Conservation (phyloP, 2,329 filamentous ascomycete genomes). For the Setomelanomma holmii region DNA sequence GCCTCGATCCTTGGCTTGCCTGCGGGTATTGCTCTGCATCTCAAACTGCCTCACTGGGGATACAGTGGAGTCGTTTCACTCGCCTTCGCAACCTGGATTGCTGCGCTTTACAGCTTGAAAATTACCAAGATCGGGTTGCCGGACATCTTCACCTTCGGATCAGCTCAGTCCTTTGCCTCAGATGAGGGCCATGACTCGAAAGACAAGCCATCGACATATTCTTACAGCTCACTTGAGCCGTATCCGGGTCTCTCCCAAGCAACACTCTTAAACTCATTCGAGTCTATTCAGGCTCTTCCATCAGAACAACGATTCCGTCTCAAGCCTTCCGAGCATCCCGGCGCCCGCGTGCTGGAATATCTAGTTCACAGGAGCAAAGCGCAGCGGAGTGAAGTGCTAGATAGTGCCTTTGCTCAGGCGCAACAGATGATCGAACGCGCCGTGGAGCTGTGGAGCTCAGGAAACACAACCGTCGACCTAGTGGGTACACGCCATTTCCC, state of each 20-base stretch:
- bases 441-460: slow-evolving; percentile 5
- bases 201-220: slow-evolving; percentile 35
- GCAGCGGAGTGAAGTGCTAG: neutral
- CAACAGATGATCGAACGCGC: slow-evolving; percentile 5
- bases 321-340: slow-evolving; percentile 5
- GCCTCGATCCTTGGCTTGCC: slow-evolving; percentile 56
- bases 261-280: slow-evolving; percentile 5
- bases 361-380: slow-evolving; percentile 1
- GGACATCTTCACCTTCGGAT: slow-evolving; percentile 29
- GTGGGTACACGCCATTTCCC: slow-evolving; percentile 4
- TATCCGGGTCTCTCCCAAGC: slow-evolving; percentile 37
- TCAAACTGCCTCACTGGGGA: slow-evolving; percentile 44
- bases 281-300: neutral
- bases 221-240: slow-evolving; percentile 40
- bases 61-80: slow-evolving; percentile 58
- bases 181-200: neutral
- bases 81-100: slow-evolving; percentile 57
- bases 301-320: slow-evolving; percentile 1
- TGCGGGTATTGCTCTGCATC: slow-evolving; percentile 54
- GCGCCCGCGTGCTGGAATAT: slow-evolving; percentile 5
- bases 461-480: slow-evolving; percentile 4
- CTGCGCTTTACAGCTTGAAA: slow-evolving; percentile 54
- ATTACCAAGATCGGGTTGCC: slow-evolving; percentile 46
- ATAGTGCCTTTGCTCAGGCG: slow-evolving; percentile 2
- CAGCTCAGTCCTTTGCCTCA: neutral